These are phyloP conservation scores for Verbascum thapsus DNA, from an alignment of 257 asterid genomes.

Conservation along the genomic window DNA sequence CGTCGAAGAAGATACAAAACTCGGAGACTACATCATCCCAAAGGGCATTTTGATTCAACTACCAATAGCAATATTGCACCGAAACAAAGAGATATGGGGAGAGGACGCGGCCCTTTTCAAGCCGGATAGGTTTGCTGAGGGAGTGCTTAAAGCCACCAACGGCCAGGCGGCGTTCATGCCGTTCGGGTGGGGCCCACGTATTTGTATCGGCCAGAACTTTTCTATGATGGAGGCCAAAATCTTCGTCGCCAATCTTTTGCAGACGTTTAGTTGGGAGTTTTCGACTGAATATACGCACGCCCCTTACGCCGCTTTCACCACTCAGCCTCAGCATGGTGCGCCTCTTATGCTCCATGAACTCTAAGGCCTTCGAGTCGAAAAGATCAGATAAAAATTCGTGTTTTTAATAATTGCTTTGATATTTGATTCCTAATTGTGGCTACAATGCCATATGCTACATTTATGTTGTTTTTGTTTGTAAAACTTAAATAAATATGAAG, in stretches of 20 bases:
- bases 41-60: constrained; percentile 32
- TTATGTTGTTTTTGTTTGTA: neutral
- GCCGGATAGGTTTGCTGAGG: constrained; percentile 43
- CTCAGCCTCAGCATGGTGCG: constrained; percentile 52
- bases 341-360: constrained; percentile 38
- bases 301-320: constrained; percentile 38
- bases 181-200: constrained; percentile 49
- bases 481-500: neutral
- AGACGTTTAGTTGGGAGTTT: constrained; percentile 40
- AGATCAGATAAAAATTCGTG: too few species aligned
- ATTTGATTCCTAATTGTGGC: neutral
- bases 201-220: constrained; percentile 47
- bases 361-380: too few species aligned
- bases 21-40: constrained; percentile 39
- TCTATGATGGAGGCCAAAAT: constrained; percentile 42
- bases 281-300: constrained; percentile 38
- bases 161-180: constrained; percentile 42
- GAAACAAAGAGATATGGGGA: constrained; percentile 44
- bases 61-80: constrained; percentile 38
- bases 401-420: too few species aligned
- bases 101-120: constrained; percentile 41
- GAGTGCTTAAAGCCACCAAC: constrained; percentile 41
- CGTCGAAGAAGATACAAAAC: constrained; percentile 39
- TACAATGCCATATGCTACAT: neutral
- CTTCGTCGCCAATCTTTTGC: constrained; percentile 36